These are phyloP conservation scores for Paragyromitra xinjiangensis DNA, from an alignment of 495 filamentous ascomycete species.

Conservation along the genomic window DNA sequence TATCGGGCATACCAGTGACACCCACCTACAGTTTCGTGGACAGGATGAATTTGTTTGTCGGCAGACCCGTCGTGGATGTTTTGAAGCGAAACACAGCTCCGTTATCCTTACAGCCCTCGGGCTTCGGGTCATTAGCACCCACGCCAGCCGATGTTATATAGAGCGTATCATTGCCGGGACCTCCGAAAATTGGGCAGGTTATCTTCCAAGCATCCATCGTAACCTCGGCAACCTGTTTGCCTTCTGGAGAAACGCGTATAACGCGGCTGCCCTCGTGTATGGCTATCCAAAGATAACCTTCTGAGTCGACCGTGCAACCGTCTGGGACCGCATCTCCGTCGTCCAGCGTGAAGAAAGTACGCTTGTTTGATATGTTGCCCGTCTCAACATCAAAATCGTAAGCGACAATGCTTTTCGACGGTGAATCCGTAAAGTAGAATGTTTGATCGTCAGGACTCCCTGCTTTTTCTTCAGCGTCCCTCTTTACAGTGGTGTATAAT, in stretches of 20 bases:
- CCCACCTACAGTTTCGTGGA: conserved; percentile 17
- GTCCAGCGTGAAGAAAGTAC: conserved; percentile 71
- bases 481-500: conserved; percentile 36
- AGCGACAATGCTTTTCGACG: conserved; percentile 73
- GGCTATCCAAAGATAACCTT: conserved; percentile 80
- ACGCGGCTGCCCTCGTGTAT: conserved; percentile 76
- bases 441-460: conserved; percentile 70
- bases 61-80: conserved; percentile 70
- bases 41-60: conserved; percentile 53
- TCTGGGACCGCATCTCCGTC: conserved; percentile 73
- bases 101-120: conserved; percentile 69
- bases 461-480: conserved; percentile 45
- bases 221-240: conserved; percentile 72
- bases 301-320: conserved; percentile 75
- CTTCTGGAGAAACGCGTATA: conserved; percentile 71
- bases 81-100: conserved; percentile 74
- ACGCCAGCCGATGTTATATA: conserved; percentile 74
- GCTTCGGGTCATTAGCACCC: conserved; percentile 67
- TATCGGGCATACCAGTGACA: conserved; percentile 27
- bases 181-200: conserved; percentile 77
- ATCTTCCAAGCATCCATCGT: conserved; percentile 72
- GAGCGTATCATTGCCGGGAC: conserved; percentile 66
- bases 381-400: conserved; percentile 75
- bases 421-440: conserved; percentile 85
- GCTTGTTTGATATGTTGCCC: conserved; percentile 72